Evolutionary conservation across 129 eudicot genomes (phyloP).

Genomic region (carrot (Daucus carota)): DH1_v3.0 NC_030389.2:13388001-13388500

Average conservation of each 20-base stretch:
- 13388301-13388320: conserved; percentile 12
- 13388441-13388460: neutral
- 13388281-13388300: neutral
- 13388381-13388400: neutral
- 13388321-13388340: conserved; percentile 7
- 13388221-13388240: neutral
- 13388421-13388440: neutral
- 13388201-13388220: neutral
- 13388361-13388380: neutral
- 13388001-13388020: neutral
- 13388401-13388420: neutral
- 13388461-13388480: neutral
- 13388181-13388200: neutral
- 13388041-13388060: neutral
- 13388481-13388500: neutral
- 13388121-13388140: too few species aligned
- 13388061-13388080: neutral
- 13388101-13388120: too few species aligned
- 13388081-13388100: neutral
- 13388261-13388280: neutral
- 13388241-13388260: neutral
- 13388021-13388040: neutral
- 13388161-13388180: neutral
- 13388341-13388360: conserved; percentile 8
- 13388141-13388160: too few species aligned